Percentiles rank a stretch among this genome's conserved stretches.
Conservation (phyloP, 495 filamentous ascomycete species). For the Cercophora newfieldiana region DNA sequence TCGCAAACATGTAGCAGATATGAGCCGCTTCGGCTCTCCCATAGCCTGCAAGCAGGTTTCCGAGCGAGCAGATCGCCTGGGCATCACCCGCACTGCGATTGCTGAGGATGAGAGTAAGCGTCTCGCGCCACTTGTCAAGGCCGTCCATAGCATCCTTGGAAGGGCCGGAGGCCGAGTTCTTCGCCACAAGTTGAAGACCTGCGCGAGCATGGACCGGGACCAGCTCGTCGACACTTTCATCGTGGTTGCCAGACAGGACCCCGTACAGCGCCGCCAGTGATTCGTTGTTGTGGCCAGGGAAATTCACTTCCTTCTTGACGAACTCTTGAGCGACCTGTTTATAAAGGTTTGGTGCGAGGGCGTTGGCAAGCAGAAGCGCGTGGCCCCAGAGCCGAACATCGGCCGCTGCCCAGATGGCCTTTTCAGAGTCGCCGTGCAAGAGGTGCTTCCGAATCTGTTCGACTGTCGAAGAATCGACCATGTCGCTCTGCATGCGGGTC, state of each 20-base stretch:
- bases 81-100: slow-evolving; percentile 82
- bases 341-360: slow-evolving; percentile 66
- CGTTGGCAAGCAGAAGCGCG: slow-evolving; percentile 87
- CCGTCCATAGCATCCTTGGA: slow-evolving; percentile 77
- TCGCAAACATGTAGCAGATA: slow-evolving; percentile 70
- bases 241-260: slow-evolving; percentile 87
- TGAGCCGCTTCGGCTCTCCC: slow-evolving; percentile 88
- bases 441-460: slow-evolving; percentile 70
- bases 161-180: slow-evolving; percentile 57
- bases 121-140: slow-evolving; percentile 91
- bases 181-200: slow-evolving; percentile 85
- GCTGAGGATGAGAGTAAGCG: slow-evolving; percentile 77
- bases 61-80: slow-evolving; percentile 74
- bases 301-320: slow-evolving; percentile 86
- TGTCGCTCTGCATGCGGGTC: slow-evolving; percentile 52
- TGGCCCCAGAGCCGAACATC: slow-evolving; percentile 95
- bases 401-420: slow-evolving; percentile 92
- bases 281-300: slow-evolving; percentile 70
- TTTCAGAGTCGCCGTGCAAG: slow-evolving; percentile 78
- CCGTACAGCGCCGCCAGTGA: slow-evolving; percentile 89
- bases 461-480: slow-evolving; percentile 64
- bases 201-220: slow-evolving; percentile 93
- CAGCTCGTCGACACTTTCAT: slow-evolving; percentile 93
- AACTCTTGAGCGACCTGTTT: slow-evolving; percentile 94
- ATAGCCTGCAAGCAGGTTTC: slow-evolving; percentile 81